Conservation (phyloP, 805 yeast species). For the Candida caryicola region DNA sequence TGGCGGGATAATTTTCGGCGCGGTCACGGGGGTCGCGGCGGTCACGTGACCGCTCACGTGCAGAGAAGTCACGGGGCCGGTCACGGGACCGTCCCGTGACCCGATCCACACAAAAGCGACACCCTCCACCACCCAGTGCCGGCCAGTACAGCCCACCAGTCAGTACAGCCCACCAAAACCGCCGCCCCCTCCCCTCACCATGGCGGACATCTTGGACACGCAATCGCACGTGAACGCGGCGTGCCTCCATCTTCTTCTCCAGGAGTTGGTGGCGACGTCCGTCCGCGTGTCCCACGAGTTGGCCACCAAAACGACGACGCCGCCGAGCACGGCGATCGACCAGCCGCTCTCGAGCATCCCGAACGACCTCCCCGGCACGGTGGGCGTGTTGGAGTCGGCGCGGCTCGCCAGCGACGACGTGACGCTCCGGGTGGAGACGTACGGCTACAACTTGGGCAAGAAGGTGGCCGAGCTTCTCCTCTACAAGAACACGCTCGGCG, state of each 20-base stretch:
- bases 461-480: slow-evolving; percentile 50
- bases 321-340: slow-evolving; percentile 21
- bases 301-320: slow-evolving; percentile 17
- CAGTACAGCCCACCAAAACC: too few relatives aligned
- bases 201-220: slow-evolving; percentile 18
- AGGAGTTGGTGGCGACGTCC: slow-evolving; percentile 74
- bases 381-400: slow-evolving; percentile 35
- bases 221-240: slow-evolving; percentile 48
- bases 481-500: slow-evolving; percentile 28
- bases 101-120: too few relatives aligned
- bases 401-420: slow-evolving; percentile 47
- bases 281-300: slow-evolving; percentile 57
- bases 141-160: too few relatives aligned
- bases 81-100: not conserved
- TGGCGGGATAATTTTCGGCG: too few relatives aligned
- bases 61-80: too few relatives aligned
- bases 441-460: slow-evolving; percentile 70
- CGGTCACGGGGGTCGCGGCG: too few relatives aligned
- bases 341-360: slow-evolving; percentile 27
- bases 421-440: slow-evolving; percentile 57
- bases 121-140: too few relatives aligned
- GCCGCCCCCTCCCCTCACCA: not conserved
- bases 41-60: too few relatives aligned
- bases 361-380: slow-evolving; percentile 43
- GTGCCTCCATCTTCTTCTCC: slow-evolving; percentile 62